Base-by-base conservation (phyloP, 2,329 filamentous ascomycete genomes). In the Aureobasidium sp. region DNA sequence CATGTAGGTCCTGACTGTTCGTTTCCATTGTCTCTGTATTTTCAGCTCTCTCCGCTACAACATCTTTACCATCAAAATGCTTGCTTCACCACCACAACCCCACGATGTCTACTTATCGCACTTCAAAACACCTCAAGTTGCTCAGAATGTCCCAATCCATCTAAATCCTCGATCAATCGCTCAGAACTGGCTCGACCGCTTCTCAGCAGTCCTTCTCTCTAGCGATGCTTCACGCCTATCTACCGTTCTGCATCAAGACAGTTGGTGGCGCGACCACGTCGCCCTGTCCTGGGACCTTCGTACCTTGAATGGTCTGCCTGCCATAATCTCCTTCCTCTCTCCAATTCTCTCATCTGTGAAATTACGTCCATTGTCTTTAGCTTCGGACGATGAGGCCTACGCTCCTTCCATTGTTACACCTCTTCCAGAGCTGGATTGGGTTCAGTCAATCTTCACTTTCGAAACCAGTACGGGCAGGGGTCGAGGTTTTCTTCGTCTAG, bases 221-320 rank as follows among this genome's bases (percentile, higher is more conserved):
- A 65, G 65, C 26, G 65, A 72, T 59, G 41, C 47, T 3, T 57
- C 63, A 4, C 61, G 61, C 13, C 61, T 73, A 5, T 27, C 59
- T 27, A 43, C 57, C 27, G 53, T 83, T 4, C 79, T 84, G 50
- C 67, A 75, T 2, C 66, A 73, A 0, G 73, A 79, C 24, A 79
- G 81, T 61, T 84, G 78, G 71, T 86, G 83, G 84, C 78, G 83
- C 9, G 84, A 86, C 66, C 81, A 84, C 47, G 73, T 86, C 0
- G 79, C 78, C 24, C 69, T 86, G 1, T 78, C 81, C 0, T 86
- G 82, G 83, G 78, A 81, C 44, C 79, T 83, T 50, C 80, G 77
- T 61, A 84, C 81, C 1, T 68, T 82, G 0, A 75, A 81, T n/a
- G 77, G 78, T 0, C 71, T 75, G 0, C 66, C 69, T 0, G 71